Evolutionary conservation across 2,329 filamentous ascomycete species (phyloP).

Genomic region (Fusarium annulatum): DNA sequence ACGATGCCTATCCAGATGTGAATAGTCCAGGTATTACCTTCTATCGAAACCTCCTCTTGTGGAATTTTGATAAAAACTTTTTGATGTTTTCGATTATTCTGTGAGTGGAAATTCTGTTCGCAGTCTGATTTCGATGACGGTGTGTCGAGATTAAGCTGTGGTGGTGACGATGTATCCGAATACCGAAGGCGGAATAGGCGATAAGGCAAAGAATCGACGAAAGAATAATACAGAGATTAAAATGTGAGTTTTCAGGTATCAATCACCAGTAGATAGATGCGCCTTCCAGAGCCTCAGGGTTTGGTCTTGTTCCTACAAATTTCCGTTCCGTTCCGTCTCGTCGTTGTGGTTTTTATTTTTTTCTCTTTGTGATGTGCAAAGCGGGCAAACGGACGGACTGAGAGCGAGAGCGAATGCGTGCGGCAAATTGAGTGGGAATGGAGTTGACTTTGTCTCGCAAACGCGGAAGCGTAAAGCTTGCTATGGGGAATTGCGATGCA

Average conservation of each 20-base stretch:
- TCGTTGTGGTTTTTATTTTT: constrained; percentile 28
- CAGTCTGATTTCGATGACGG: constrained; percentile 38
- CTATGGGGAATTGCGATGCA: constrained; percentile 13
- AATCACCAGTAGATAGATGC: constrained; percentile 47
- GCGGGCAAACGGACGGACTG: constrained; percentile 14
- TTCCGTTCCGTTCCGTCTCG: constrained; percentile 33
- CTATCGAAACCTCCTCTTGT: constrained; percentile 29
- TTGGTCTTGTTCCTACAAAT: constrained; percentile 38
- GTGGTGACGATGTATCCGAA: constrained; percentile 22
- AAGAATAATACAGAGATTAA: constrained; percentile 46
- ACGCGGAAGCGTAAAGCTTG: constrained; percentile 33
- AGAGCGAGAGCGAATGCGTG: constrained; percentile 22
- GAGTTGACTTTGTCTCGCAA: constrained; percentile 38
- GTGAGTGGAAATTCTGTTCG: constrained; percentile 38
- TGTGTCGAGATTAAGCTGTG: constrained; percentile 42
- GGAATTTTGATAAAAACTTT: constrained; percentile 36
- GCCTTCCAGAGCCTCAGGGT: constrained; percentile 43
- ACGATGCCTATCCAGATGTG: constrained; percentile 38
- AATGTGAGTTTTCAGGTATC: constrained; percentile 42
- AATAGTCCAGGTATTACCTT: constrained; percentile 31
- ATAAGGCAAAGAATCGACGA: constrained; percentile 46
- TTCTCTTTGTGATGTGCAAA: constrained; percentile 27
- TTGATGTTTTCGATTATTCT: constrained; percentile 44
- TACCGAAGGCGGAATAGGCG: constrained; percentile 30
- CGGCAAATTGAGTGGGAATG: constrained; percentile 31